phyloP scores from a whole-genome alignment of 2,329 filamentous ascomycete species.

The Botryotinia convoluta region DNA sequence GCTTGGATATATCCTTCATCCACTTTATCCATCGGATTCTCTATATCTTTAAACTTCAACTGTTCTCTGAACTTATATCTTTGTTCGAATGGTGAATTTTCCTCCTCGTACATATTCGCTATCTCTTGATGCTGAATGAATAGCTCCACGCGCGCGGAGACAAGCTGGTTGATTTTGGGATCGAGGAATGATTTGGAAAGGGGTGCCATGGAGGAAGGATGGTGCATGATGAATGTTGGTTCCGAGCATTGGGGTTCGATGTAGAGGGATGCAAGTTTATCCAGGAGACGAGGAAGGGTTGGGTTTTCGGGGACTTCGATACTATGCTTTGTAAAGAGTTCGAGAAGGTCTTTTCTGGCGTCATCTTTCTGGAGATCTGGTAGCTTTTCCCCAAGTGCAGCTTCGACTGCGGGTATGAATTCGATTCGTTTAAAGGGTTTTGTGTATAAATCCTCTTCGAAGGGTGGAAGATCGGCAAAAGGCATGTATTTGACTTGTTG shows the following conservation, averaged over 20 bases:
- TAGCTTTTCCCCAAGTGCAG: conserved; percentile 51
- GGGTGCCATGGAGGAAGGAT: conserved; percentile 87
- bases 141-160: conserved; percentile 81
- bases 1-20: conserved; percentile 78
- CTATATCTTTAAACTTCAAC: conserved; percentile 41
- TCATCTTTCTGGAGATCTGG: conserved; percentile 45
- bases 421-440: conserved; percentile 66
- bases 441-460: conserved; percentile 49
- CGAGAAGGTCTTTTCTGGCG: conserved; percentile 57
- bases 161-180: conserved; percentile 65
- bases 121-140: conserved; percentile 79
- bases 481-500: conserved; percentile 39
- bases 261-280: conserved; percentile 72
- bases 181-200: conserved; percentile 84
- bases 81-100: conserved; percentile 89
- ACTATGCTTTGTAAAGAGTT: conserved; percentile 50
- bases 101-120: conserved; percentile 97
- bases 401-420: conserved; percentile 78
- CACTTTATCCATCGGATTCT: conserved; percentile 33
- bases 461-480: conserved; percentile 42
- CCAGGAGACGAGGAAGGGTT: conserved; percentile 70
- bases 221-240: conserved; percentile 84
- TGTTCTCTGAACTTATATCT: conserved; percentile 74
- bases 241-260: conserved; percentile 72
- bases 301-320: conserved; percentile 50